A percentile compares a stretch with the other conserved stretches of the same genome.
Evolutionary conservation across 2,329 filamentous ascomycete genomes (phyloP).

Genomic region (Fusarium brevicatenulatum): DNA sequence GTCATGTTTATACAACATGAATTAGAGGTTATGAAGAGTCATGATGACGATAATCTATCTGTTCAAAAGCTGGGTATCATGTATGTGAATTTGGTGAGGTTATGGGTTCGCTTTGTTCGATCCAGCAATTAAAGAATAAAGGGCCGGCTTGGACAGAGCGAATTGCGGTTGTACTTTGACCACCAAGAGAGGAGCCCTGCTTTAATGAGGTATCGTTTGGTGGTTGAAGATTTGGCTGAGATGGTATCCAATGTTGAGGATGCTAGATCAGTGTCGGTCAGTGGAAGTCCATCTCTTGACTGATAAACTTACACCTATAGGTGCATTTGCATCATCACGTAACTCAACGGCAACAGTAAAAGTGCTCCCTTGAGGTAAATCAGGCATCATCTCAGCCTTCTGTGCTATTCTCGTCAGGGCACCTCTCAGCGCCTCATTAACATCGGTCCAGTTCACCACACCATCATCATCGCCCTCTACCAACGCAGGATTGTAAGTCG

Average conservation of each 20-base stretch:
- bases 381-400: conserved; percentile 64
- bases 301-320: conserved; percentile 62
- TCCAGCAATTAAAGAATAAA: conserved; percentile 73
- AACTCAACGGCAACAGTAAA: conserved; percentile 83
- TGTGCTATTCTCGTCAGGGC: conserved; percentile 71
- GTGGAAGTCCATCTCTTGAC: conserved; percentile 9
- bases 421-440: conserved; percentile 78
- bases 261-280: conserved; percentile 52
- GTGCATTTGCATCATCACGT: conserved; percentile 66
- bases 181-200: conserved; percentile 47
- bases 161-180: conserved; percentile 59
- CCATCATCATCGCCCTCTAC: conserved; percentile 32
- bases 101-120: conserved; percentile 55
- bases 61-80: conserved; percentile 18
- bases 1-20: conserved; percentile 35
- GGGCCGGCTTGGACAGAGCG: conserved; percentile 66
- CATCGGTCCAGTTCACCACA: conserved; percentile 64
- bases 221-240: conserved; percentile 59
- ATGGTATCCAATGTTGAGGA: conserved; percentile 70
- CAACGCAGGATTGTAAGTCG: conserved; percentile 40
- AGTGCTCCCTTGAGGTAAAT: conserved; percentile 72
- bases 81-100: background rate
- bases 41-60: conserved; percentile 40
- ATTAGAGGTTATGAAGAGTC: conserved; percentile 39
- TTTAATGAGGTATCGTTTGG: conserved; percentile 44